Evolutionary conservation across 805 yeast genomes (phyloP).

Genomic region (Brettanomyces sp.): DNA sequence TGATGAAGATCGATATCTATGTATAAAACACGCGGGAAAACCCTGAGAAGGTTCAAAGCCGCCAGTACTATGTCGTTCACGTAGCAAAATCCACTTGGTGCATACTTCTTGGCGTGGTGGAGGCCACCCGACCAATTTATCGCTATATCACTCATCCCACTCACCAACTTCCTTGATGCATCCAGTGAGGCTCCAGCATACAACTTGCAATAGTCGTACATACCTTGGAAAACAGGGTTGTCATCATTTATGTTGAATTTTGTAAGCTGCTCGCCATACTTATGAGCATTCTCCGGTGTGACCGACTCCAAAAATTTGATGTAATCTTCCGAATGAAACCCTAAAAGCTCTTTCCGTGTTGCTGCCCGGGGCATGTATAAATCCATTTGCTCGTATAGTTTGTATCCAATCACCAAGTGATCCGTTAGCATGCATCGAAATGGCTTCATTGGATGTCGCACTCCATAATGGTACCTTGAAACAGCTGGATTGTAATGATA

Average conservation of each 20-base stretch:
- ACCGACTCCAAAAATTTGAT: slow-evolving; percentile 65
- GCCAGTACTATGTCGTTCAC: slow-evolving; percentile 90
- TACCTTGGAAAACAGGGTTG: slow-evolving; percentile 91
- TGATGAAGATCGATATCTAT: slow-evolving; percentile 94
- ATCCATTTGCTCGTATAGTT: slow-evolving; percentile 84
- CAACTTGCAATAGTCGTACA: slow-evolving; percentile 80
- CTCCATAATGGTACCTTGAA: slow-evolving; percentile 80
- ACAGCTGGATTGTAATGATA: slow-evolving; percentile 83
- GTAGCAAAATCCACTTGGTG: slow-evolving; percentile 93
- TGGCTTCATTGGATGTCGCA: slow-evolving; percentile 97
- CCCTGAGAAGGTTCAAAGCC: slow-evolving; percentile 72
- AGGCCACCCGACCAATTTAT: slow-evolving; percentile 95
- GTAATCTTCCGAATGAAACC: slow-evolving; percentile 85
- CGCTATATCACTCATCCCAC: slow-evolving; percentile 87
- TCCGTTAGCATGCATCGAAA: slow-evolving; percentile 89
- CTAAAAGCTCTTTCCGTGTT: slow-evolving; percentile 64
- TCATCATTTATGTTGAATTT: slow-evolving; percentile 91
- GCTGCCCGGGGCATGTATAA: slow-evolving; percentile 78
- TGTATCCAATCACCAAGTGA: slow-evolving; percentile 78
- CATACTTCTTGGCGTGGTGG: slow-evolving; percentile 92
- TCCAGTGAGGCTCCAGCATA: slow-evolving; percentile 93
- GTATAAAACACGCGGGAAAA: slow-evolving; percentile 87
- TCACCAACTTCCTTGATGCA: slow-evolving; percentile 77
- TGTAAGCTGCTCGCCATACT: slow-evolving; percentile 45
- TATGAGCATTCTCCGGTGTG: slow-evolving; percentile 63